phyloP scores from a whole-genome alignment of 495 filamentous ascomycete genomes.

The Choiromyces venosus region DNA sequence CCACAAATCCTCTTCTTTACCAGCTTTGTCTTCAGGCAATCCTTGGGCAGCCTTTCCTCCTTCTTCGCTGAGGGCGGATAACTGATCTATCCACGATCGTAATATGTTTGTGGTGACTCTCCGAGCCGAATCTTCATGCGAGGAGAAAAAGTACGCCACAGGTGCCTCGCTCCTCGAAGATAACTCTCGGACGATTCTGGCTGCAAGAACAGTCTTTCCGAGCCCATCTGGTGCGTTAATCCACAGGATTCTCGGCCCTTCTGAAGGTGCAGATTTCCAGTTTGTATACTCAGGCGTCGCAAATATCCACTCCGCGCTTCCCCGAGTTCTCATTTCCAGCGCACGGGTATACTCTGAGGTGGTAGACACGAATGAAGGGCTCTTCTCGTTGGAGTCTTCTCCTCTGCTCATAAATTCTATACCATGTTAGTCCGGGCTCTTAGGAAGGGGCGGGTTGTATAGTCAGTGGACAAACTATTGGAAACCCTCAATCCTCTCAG shows the following conservation, averaged over 20 bases:
- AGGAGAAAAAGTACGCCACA: slow-evolving; percentile 40
- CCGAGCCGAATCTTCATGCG: slow-evolving; percentile 30
- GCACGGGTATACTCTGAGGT: not conserved
- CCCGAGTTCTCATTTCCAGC: not conserved
- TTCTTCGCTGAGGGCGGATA: slow-evolving; percentile 19
- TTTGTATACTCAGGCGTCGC: not conserved
- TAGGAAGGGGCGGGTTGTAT: not conserved
- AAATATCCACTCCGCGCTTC: not conserved
- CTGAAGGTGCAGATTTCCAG: not conserved
- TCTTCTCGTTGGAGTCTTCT: not conserved
- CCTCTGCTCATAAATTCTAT: not conserved
- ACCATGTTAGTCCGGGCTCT: not conserved
- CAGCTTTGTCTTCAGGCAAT: not conserved
- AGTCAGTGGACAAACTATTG: not conserved
- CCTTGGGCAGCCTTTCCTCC: slow-evolving; percentile 20
- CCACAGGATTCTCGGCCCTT: not conserved
- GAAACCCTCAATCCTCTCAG: not conserved
- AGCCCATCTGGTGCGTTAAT: not conserved
- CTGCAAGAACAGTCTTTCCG: slow-evolving; percentile 41
- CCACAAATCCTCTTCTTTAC: slow-evolving; percentile 13
- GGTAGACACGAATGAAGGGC: not conserved
- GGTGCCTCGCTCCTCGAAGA: not conserved
- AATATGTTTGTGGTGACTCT: slow-evolving; percentile 33
- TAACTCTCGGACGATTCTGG: slow-evolving; percentile 35
- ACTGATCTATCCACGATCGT: slow-evolving; percentile 40